Base-by-base conservation (phyloP, 441 rosid genomes). In the Brassica hybrid region DNA sequence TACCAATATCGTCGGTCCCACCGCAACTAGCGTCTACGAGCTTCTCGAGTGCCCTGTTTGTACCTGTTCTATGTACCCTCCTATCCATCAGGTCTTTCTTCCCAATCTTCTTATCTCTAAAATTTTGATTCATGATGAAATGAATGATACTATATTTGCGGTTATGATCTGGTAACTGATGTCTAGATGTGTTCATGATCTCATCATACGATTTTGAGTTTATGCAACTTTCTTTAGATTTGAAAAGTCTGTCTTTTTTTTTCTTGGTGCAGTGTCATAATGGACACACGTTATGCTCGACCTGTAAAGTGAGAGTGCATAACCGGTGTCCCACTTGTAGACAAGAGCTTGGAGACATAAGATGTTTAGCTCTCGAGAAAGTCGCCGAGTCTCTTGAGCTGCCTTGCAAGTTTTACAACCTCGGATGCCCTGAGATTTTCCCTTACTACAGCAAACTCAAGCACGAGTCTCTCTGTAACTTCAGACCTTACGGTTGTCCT, bases 401-500 rank as follows among this genome's bases (percentile, higher is more conserved):
- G 57, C 95, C 95, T 41, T 93, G 98, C 94, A 93, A 93, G 85
- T 90, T 72, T 75, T 90, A 86, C 85, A 81, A 81, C 62, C 84
- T 93, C 72, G 98, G 98, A 18, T 93, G 98, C 76, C 95, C 97
- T 7, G 94, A 88, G 85, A 93, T 90, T 36, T 93, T 91, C 58
- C 98, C 98, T 5, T 93, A 93, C 32, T 93, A 91, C 82, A 87
- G 95, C 85, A 93, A 93, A 79, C 95, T 93, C 32, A 91, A 91
- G 83, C 98, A 93, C 8, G 98, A 93, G 84, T 84, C 85, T 3
- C 64, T 85, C 41, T 93, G 98, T 86, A 91, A 88, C 84, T 93
- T 85, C 82, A 88, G 98, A 80, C 98, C 98, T n/a, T 93, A 91
- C 79, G 84, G 78, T 72, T 93, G 98, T 74, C 98, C 98, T 1